Base-by-base conservation (phyloP, 495 filamentous ascomycete genomes). In the Neurospora terricola region DNA sequence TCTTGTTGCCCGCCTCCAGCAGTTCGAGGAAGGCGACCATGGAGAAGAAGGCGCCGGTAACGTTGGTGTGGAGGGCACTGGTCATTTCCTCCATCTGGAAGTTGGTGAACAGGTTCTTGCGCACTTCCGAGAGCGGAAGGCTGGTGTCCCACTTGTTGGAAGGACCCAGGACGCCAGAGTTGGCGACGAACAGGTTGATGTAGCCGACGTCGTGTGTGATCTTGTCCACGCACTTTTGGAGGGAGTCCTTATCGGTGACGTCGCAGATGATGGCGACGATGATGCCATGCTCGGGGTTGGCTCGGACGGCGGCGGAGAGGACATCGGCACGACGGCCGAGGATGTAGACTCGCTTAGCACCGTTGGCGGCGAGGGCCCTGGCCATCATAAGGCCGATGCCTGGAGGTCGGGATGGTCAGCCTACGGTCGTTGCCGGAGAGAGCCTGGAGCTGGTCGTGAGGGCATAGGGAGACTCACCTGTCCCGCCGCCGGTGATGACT, bases 371-470 rank as follows among this genome's bases (percentile, higher is more conserved):
- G 9, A 94, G 86, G 38, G 90, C 89, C 71, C 83, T 84, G 1
- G 91, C 85, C 84, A 92, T 92, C 80, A 86, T 87, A 3, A 86
- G 79, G 14, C 90, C 91, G 75, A 92, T 89, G 5, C 90, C 90
- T 90, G 69, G 5, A 6, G n/a, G 16, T 11, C 12, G 30, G 16
- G 16, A 14, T 10, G 36, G 66, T 38, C 39, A 18, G 16, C 39
- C 14, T 6, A 9, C 2, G 45, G 43, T 5, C 38, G 9, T 16
- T 0, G 42, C 2, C 21, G 36, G 36, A 18, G 23, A 21, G 39
- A 8, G 37, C 14, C 12, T 5, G 27, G 0, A 42, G 70, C 30
- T 34, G 30, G 30, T 5, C 34, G 34, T 18, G 48, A 12, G 12
- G 21, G 48, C 11, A 12, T 14, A 27, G 11, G n/a, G 30, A 11